Evolutionary conservation across 116 monocot species (phyloP).

Genomic region (Papilionanthe hybrid): DNA sequence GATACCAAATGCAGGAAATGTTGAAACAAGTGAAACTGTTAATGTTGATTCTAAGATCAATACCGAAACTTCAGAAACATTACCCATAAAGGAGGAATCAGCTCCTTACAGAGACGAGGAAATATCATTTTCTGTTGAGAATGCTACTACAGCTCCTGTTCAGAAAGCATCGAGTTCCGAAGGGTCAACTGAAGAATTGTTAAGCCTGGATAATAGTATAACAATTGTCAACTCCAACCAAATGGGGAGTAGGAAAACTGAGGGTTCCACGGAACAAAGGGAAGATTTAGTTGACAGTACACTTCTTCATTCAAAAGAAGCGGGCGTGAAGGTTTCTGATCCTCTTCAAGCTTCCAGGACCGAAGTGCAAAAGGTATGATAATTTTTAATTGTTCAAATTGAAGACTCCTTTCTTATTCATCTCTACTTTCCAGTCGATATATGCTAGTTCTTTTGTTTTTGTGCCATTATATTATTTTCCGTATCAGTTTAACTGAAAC

Average conservation of each 20-base stretch:
- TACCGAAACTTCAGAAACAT: slow-evolving; percentile 13
- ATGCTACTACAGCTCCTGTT: slow-evolving; percentile 7
- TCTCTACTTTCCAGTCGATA: not conserved
- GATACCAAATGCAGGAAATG: slow-evolving; percentile 19
- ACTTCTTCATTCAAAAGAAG: slow-evolving; percentile 22
- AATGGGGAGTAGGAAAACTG: slow-evolving; percentile 13
- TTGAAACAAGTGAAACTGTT: slow-evolving; percentile 16
- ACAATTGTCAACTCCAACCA: not conserved
- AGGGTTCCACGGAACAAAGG: slow-evolving; percentile 17
- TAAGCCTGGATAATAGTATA: slow-evolving; percentile 4
- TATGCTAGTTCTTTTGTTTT: slow-evolving; percentile 4
- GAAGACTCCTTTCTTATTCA: not conserved
- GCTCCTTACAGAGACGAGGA: slow-evolving; percentile 17
- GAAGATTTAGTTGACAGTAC: slow-evolving; percentile 3
- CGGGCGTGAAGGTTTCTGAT: slow-evolving; percentile 7
- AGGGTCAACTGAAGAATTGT: slow-evolving; percentile 16
- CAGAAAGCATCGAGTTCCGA: slow-evolving; percentile 19
- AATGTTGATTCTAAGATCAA: slow-evolving; percentile 9
- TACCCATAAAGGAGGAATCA: slow-evolving; percentile 18
- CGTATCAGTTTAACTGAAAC: not conserved
- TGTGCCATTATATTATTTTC: not conserved
- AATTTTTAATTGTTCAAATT: not conserved
- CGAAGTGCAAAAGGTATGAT: slow-evolving; percentile 26
- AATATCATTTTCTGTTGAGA: slow-evolving; percentile 12
- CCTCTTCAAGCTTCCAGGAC: slow-evolving; percentile 7